Base-by-base conservation (phyloP, 805 yeast species). In the Yamadazyma olivae region DNA sequence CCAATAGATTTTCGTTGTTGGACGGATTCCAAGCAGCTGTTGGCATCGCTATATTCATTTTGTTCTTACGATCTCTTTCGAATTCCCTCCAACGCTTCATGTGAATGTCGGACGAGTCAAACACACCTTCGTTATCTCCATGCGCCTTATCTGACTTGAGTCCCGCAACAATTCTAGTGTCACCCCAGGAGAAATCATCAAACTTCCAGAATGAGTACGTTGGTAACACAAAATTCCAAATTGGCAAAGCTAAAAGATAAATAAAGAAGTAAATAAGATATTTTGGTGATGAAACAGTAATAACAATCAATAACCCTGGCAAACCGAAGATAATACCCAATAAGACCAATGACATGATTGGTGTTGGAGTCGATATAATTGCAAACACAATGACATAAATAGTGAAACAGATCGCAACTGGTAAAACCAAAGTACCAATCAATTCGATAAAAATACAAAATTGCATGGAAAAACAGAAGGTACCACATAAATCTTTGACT, bases 131-230 rank as follows among this genome's bases (percentile, higher is more conserved):
- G 16, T 49, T 71, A 17, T 71, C 84, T 30, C 78, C 83, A 54
- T 86, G 93, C 16, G 74, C 77, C 49, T 81, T 77, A 49, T 71
- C 79, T 27, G 76, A 86, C 8, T 21, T 10, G 5, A 17, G 32
- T 8, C 78, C 88, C 17, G 75, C 74, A 33, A 88, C 78, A n/a
- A 81, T 74, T 68, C 96, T 74, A 2, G 96, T 90, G 41, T 87
- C 95, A 54, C 97, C 96, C 97, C 97, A 90, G 56, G 89, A 79
- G 62, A 90, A 90, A 57, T 90, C 96, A 61, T 90, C 97, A 61
- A 89, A 88, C 54, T 88, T 88, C 97, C 97, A 90, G 57, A 72
- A 89, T 0, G 96, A 83, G 59, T 90, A 88, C 9, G 79, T 54
- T 2, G 97, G 97, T 31, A 90, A 69, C 4, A 88, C 79, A 52